These are phyloP conservation scores for Sphaerulina musiva DNA, from an alignment of 2,329 filamentous ascomycete species.

Conservation along the genomic window DNA sequence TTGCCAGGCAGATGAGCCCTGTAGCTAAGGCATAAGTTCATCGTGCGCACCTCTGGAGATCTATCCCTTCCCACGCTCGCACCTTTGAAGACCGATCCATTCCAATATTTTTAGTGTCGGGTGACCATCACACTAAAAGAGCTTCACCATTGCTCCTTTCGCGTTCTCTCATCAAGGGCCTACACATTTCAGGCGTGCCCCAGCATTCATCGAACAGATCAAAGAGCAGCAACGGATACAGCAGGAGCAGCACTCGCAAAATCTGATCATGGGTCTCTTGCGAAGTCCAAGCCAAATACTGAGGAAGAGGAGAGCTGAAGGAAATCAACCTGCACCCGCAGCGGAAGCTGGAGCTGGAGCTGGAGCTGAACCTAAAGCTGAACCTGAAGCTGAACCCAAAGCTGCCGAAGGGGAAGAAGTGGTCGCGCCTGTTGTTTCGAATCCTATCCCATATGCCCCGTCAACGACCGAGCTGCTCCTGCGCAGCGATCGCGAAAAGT, in stretches of 20 bases:
- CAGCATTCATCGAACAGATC: constrained; percentile 2
- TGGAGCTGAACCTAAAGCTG: no score
- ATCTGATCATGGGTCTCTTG: constrained; percentile 8
- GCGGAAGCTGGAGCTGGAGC: no score
- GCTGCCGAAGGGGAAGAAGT: not conserved
- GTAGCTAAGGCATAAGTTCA: constrained; percentile 3
- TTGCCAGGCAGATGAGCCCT: constrained; percentile 1
- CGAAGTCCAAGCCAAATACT: constrained; percentile 3
- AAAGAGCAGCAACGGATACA: not conserved
- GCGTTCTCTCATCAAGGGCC: not conserved
- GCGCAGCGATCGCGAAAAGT: constrained; percentile 15
- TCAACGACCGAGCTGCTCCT: constrained; percentile 14
- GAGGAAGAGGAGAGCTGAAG: constrained; percentile 6
- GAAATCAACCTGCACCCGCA: not conserved
- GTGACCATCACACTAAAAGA: not conserved
- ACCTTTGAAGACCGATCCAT: not conserved
- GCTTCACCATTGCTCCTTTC: constrained; percentile 1
- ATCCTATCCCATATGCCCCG: constrained; percentile 13
- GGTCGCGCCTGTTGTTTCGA: not conserved
- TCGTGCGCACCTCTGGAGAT: no score
- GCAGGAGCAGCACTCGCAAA: not conserved
- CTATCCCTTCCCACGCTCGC: no score
- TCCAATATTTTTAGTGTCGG: not conserved
- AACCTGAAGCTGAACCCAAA: not conserved
- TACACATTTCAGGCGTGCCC: not conserved